Base-by-base conservation (phyloP, 257 asterid species). In the Galeopsis tetrahit region DNA sequence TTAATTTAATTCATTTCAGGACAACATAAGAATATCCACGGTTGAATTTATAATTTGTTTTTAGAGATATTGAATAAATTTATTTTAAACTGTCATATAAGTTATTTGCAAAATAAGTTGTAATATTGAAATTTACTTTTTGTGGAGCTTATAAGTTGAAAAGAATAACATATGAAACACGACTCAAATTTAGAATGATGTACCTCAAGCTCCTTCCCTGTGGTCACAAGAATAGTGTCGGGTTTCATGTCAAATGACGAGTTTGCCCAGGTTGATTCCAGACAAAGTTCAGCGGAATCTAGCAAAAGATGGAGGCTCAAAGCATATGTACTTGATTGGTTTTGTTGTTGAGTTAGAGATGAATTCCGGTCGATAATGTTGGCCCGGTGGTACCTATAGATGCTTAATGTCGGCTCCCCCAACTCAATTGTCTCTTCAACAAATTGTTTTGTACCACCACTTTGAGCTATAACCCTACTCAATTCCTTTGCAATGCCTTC, bases 191-290 rank as follows among this genome's bases (percentile, higher is more conserved):
- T 14, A 32, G 0, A 14, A n/a, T 11, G 0, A 33, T 68, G 73
- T 80, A 87, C 93, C 93, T 85, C 72, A 36, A 84, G 59, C 63
- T 87, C 80, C 21, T 85, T 75, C 13, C 89, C 93, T 0, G 77
- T 43, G 0, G 85, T 74, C 52, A 87, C 81, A 48, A 79, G 69
- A 39, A 85, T 76, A 66, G 87, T 73, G 13, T 70, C 5, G 36
- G 71, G 69, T 46, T 77, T 9, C 68, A 79, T 63, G 58, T 66
- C 66, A 13, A 80, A 82, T 4, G 84, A 74, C 21, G 75, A 51
- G 5, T 72, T 51, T 55, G 66, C 78, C 14, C 11, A 7, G 6
- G 69, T 67, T 3, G 75, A 48, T 5, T 66, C 65, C 48, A 79
- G 68, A 38, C 72, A 75, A 43, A 83, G 72, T 71, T 83, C 85